phyloP scores from a whole-genome alignment of 768 basidiomycete species.

The Cystofilobasidium bisporidii region DNA sequence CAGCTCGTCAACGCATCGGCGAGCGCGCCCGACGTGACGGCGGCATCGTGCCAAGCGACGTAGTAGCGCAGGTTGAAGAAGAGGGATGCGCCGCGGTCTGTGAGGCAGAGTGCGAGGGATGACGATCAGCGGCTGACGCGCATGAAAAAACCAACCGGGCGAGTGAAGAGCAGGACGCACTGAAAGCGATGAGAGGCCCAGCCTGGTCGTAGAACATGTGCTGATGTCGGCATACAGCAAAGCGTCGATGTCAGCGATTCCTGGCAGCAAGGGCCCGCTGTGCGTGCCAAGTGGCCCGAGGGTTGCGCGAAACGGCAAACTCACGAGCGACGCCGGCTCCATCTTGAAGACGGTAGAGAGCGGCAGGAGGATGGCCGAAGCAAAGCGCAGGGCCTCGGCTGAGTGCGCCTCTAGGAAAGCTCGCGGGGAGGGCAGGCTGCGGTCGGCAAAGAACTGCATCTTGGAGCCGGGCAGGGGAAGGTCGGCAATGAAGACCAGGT shows the following conservation, averaged over 20 bases:
- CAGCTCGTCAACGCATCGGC: constrained; percentile 70
- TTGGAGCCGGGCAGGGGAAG: constrained; percentile 5
- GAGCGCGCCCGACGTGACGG: constrained; percentile 50
- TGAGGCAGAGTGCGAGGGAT: neutral
- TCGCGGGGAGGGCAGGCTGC: constrained; percentile 28
- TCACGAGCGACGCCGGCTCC: neutral
- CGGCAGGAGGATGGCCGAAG: constrained; percentile 53
- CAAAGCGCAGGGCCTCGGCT: constrained; percentile 57
- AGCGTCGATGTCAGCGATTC: constrained; percentile 46
- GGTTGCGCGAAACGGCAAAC: neutral
- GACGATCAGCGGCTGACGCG: neutral
- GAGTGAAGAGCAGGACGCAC: constrained; percentile 28
- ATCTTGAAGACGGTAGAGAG: constrained; percentile 59
- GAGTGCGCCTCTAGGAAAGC: constrained; percentile 21
- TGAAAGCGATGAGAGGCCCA: constrained; percentile 86
- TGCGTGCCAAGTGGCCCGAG: neutral
- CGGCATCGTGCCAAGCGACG: constrained; percentile 47
- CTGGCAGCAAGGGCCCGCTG: neutral
- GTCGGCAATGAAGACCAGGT: constrained; percentile 29
- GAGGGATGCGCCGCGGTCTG: constrained; percentile 5
- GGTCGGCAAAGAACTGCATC: constrained; percentile 38
- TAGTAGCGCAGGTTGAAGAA: constrained; percentile 27
- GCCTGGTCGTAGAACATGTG: constrained; percentile 77
- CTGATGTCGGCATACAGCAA: constrained; percentile 50
- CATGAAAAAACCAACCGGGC: neutral